A percentile compares a stretch with the other conserved stretches of the same genome.
phyloP scores from a whole-genome alignment of 176 grass and related monocot species.

The Calamus simplicifolius region DNA sequence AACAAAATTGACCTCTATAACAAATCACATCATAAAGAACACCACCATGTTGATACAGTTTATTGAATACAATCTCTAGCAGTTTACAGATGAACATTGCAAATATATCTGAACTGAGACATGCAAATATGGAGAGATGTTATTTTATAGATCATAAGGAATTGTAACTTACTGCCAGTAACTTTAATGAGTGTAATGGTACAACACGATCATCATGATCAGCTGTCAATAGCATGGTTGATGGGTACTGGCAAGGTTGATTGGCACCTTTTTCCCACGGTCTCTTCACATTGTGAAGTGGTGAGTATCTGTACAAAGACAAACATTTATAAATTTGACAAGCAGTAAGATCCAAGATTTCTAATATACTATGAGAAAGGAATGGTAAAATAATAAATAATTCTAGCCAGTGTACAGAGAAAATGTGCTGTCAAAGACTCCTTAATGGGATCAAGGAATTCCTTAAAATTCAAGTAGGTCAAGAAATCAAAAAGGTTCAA shows the following conservation, averaged over 20 bases:
- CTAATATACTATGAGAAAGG: too few species aligned
- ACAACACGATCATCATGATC: conserved; percentile 95
- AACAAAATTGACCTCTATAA: too few species aligned
- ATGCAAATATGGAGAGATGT: background rate
- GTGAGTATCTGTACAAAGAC: conserved; percentile 57
- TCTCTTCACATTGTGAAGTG: conserved; percentile 72
- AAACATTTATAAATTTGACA: too few species aligned
- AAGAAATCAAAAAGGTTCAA: too few species aligned
- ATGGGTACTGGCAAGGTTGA: conserved; percentile 46
- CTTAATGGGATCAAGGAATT: background rate
- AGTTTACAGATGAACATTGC: background rate
- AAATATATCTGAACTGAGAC: background rate
- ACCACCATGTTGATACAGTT: too few species aligned
- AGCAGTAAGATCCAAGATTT: too few species aligned
- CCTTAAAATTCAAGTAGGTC: too few species aligned
- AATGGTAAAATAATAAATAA: too few species aligned
- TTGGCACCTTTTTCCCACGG: conserved; percentile 59
- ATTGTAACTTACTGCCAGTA: conserved; percentile 67
- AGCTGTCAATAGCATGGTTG: conserved; percentile 82
- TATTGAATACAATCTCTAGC: too few species aligned
- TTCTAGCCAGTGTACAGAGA: background rate
- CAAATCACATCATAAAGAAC: too few species aligned
- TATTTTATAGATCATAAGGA: background rate
- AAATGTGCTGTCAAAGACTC: background rate
- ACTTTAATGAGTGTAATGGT: conserved; percentile 83